Conservation (phyloP, 495 filamentous ascomycete species). For the Daldinia loculata region DNA sequence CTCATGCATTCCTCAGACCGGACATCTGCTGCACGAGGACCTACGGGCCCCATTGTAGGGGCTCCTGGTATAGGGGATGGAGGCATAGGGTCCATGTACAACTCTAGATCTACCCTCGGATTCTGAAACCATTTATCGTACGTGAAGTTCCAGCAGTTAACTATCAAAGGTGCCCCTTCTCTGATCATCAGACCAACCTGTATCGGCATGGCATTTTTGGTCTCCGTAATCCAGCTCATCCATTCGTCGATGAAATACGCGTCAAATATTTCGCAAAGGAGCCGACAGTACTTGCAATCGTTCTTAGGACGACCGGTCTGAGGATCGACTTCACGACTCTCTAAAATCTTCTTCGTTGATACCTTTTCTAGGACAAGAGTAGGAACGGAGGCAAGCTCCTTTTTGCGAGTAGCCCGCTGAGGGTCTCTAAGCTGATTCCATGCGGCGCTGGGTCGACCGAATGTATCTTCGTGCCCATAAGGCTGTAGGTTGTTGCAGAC, state of each 20-base stretch:
- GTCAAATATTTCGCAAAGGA: conserved; percentile 31
- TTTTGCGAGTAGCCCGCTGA: conserved; percentile 4
- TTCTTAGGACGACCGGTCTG: conserved; percentile 23
- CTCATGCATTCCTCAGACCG: conserved; percentile 24
- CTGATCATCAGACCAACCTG: conserved; percentile 28
- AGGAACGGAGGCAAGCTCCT: conserved; percentile 20
- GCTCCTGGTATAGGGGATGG: conserved; percentile 23
- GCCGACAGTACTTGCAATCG: conserved; percentile 29
- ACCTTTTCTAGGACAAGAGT: conserved; percentile 23
- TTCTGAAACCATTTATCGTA: conserved; percentile 35
- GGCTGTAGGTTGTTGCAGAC: not conserved
- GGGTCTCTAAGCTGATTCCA: not conserved
- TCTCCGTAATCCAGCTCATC: conserved; percentile 34
- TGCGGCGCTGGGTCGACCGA: not conserved
- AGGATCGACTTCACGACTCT: conserved; percentile 25
- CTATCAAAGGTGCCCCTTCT: conserved; percentile 24
- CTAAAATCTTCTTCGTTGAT: conserved; percentile 25
- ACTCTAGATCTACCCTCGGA: conserved; percentile 27
- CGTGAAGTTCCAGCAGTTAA: conserved; percentile 35
- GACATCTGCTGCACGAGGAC: conserved; percentile 17
- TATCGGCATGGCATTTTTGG: conserved; percentile 29
- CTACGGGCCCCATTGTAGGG: conserved; percentile 13
- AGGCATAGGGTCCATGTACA: conserved; percentile 30
- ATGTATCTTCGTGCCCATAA: not conserved
- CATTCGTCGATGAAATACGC: conserved; percentile 31